Conservation (phyloP, 352 stramenopile species). For the Hyaloperonospora brassicae region DNA sequence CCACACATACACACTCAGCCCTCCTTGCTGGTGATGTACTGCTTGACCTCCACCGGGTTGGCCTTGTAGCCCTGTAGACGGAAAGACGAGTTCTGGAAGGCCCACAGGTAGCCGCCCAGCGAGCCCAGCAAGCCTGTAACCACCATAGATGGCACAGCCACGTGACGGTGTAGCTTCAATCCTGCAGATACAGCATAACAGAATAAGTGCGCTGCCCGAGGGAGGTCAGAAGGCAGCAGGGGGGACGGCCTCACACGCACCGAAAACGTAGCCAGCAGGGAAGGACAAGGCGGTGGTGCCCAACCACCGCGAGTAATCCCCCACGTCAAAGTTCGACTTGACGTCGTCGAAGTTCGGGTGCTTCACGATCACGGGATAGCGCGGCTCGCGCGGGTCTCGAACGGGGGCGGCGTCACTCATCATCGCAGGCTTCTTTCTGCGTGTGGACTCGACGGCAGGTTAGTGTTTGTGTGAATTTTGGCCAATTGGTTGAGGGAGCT, state of each 20-base stretch:
- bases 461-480: no score
- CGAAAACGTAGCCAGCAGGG: constrained; percentile 68
- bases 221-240: background rate
- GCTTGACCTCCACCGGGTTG: constrained; percentile 52
- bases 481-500: no score
- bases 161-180: constrained; percentile 48
- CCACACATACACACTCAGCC: no score
- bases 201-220: constrained; percentile 3
- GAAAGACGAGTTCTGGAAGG: constrained; percentile 78
- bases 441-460: no score
- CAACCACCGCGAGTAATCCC: constrained; percentile 58
- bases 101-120: constrained; percentile 66
- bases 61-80: constrained; percentile 66
- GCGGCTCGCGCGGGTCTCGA: constrained; percentile 47
- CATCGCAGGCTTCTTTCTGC: no score
- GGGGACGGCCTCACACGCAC: constrained; percentile 26
- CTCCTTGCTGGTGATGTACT: constrained; percentile 50
- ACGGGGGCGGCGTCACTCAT: constrained; percentile 44
- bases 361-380: constrained; percentile 74
- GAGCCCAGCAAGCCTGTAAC: constrained; percentile 69
- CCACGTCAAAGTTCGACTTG: constrained; percentile 54
- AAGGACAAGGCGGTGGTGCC: constrained; percentile 59
- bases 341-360: constrained; percentile 70
- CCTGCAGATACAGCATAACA: constrained; percentile 24
- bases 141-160: constrained; percentile 63